Evolutionary conservation across 2,329 filamentous ascomycete species (phyloP).

Genomic region (Nakataea oryzae): DNA sequence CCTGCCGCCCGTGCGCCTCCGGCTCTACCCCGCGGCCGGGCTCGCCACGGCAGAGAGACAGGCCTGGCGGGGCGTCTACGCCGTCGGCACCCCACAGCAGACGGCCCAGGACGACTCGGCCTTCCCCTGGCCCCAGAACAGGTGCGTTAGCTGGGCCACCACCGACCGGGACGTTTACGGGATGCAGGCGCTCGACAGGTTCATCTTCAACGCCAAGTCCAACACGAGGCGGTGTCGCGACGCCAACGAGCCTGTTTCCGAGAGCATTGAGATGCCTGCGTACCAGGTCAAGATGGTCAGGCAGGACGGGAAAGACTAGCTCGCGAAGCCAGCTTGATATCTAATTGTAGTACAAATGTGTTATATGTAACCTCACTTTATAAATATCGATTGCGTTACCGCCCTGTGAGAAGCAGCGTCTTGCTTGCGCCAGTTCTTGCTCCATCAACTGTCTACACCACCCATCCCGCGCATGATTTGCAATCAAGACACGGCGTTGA

Average conservation of each 20-base stretch:
- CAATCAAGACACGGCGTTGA: too few relatives aligned
- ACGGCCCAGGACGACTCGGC: not conserved
- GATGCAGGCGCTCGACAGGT: not conserved
- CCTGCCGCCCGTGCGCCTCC: not conserved
- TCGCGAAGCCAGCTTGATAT: not conserved
- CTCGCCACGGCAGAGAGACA: not conserved
- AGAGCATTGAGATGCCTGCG: conserved; percentile 1
- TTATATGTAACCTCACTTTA: not conserved
- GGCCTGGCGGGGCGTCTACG: conserved; percentile 2
- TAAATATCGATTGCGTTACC: too few relatives aligned
- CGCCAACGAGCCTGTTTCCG: not conserved
- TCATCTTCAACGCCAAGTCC: conserved; percentile 1
- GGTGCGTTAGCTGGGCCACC: conserved; percentile 1
- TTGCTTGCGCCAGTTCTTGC: not conserved
- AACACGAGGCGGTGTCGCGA: not conserved
- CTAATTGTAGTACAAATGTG: not conserved
- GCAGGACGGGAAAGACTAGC: not conserved
- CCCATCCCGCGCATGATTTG: too few relatives aligned
- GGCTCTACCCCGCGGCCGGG: not conserved
- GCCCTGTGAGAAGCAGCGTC: too few relatives aligned
- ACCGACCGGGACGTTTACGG: conserved; percentile 2
- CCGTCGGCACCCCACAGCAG: not conserved
- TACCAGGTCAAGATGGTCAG: conserved; percentile 2
- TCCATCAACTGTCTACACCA: too few relatives aligned
- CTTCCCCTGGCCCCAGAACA: conserved; percentile 2